Percentiles rank a stretch among this genome's conserved stretches.
These are phyloP conservation scores for Septoria linicola DNA, from an alignment of 2,329 filamentous ascomycete genomes.

Conservation along the genomic window DNA sequence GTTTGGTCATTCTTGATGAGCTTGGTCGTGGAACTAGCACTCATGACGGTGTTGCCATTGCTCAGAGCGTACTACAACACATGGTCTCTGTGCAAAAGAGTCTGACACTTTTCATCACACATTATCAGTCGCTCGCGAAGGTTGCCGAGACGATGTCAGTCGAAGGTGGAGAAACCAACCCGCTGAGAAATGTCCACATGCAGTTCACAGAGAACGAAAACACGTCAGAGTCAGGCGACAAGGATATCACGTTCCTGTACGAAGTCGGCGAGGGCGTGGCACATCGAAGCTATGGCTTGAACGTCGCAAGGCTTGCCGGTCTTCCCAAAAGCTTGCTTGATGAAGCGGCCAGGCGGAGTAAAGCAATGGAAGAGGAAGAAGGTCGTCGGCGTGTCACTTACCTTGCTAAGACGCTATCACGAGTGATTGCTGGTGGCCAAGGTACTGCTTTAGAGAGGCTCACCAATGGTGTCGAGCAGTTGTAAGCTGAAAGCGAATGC, in stretches of 20 bases:
- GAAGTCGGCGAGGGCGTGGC: constrained; percentile 88
- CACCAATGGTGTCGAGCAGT: constrained; percentile 46
- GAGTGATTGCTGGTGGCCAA: constrained; percentile 25
- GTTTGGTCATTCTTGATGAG: constrained; percentile 90
- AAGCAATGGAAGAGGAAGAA: constrained; percentile 74
- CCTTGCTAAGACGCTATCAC: constrained; percentile 30
- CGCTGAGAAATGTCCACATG: constrained; percentile 88
- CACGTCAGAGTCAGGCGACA: constrained; percentile 50
- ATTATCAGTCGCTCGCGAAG: constrained; percentile 85
- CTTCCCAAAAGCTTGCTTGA: constrained; percentile 76
- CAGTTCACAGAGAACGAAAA: constrained; percentile 67
- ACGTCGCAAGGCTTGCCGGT: constrained; percentile 83
- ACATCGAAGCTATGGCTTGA: constrained; percentile 89
- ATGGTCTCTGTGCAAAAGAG: constrained; percentile 72
- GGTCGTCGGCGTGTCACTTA: constrained; percentile 59
- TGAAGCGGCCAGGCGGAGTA: constrained; percentile 74
- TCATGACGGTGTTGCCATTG: constrained; percentile 94
- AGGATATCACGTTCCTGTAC: constrained; percentile 91
- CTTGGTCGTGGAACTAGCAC: constrained; percentile 90
- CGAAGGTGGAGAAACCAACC: constrained; percentile 45
- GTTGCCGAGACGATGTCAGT: constrained; percentile 67
- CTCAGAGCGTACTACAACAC: constrained; percentile 83
- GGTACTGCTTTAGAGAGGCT: constrained; percentile 41
- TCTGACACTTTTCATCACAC: constrained; percentile 92
- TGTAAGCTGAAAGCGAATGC: constrained; percentile 35